phyloP scores from a whole-genome alignment of 768 basidiomycete genomes.

The Tephrocybe sp. region DNA sequence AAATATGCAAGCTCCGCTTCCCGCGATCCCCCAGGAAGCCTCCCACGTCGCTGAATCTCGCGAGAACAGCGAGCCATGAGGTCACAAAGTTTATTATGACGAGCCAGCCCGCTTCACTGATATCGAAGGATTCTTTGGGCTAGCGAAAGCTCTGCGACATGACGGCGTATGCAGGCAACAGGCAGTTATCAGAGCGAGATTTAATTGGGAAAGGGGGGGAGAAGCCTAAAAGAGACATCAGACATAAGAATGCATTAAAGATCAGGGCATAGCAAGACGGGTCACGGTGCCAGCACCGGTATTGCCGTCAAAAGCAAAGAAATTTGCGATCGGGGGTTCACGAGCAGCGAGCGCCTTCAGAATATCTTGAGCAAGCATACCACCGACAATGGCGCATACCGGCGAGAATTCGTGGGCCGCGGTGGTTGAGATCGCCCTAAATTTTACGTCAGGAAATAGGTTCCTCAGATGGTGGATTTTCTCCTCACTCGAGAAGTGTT shows the following conservation, averaged over 20 bases:
- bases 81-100: too few species aligned
- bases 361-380: conserved; percentile 93
- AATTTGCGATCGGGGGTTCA: conserved; percentile 92
- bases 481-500: conserved; percentile 61
- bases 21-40: too few species aligned
- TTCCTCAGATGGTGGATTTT: conserved; percentile 11
- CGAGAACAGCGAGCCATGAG: neutral
- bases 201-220: too few species aligned
- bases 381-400: conserved; percentile 92
- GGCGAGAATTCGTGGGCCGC: conserved; percentile 88
- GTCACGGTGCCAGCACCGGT: conserved; percentile 75
- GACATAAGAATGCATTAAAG: conserved; percentile 5
- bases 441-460: conserved; percentile 5
- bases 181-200: too few species aligned
- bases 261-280: conserved; percentile 48
- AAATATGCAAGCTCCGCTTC: too few species aligned
- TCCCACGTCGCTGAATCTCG: conserved; percentile 1
- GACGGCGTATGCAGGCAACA: too few species aligned
- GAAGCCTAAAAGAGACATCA: neutral
- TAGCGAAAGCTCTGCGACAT: too few species aligned
- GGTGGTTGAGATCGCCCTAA: conserved; percentile 67
- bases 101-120: too few species aligned
- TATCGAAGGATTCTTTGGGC: too few species aligned
- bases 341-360: conserved; percentile 87
- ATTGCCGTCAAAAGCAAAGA: conserved; percentile 85